Percentiles rank a stretch among this genome's conserved stretches.
Conservation (phyloP, 371 early-diverging fungal species). For the Mucor indicus region DNA sequence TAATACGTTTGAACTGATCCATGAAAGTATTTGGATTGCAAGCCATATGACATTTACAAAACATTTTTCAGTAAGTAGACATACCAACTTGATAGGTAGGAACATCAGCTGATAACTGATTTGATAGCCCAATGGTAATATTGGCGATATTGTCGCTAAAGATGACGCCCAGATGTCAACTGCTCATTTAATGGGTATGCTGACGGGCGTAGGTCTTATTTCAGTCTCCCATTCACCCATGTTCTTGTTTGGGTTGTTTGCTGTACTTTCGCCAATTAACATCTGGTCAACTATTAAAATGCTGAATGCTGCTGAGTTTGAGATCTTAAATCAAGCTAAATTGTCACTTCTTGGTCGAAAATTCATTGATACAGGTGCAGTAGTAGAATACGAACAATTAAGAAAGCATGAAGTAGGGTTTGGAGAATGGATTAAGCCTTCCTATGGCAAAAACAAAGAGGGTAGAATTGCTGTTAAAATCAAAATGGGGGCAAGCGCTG, state of each 20-base stretch:
- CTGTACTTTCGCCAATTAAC: slow-evolving; percentile 56
- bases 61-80: slow-evolving; percentile 59
- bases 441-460: slow-evolving; percentile 13
- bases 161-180: slow-evolving; percentile 75
- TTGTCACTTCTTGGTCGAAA: slow-evolving; percentile 46
- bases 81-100: neutral
- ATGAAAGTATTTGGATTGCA: slow-evolving; percentile 66
- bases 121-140: slow-evolving; percentile 52
- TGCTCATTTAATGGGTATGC: slow-evolving; percentile 65
- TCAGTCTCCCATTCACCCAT: slow-evolving; percentile 53
- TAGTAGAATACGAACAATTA: slow-evolving; percentile 36
- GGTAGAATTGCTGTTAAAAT: slow-evolving; percentile 31
- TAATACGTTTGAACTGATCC: slow-evolving; percentile 59
- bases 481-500: slow-evolving; percentile 43
- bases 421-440: slow-evolving; percentile 64
- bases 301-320: slow-evolving; percentile 63
- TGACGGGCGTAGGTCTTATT: slow-evolving; percentile 64
- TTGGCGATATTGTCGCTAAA: slow-evolving; percentile 72
- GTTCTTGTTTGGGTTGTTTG: slow-evolving; percentile 58
- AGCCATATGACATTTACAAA: slow-evolving; percentile 76
- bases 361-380: slow-evolving; percentile 43
- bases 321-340: slow-evolving; percentile 64
- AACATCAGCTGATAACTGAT: neutral
- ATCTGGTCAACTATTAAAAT: slow-evolving; percentile 52
- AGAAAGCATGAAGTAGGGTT: slow-evolving; percentile 50